Evolutionary conservation across 2,329 filamentous ascomycete genomes (phyloP), one percentile per base, ranked within the genome.

Genomic region (Colletotrichum somersetense): DNA sequence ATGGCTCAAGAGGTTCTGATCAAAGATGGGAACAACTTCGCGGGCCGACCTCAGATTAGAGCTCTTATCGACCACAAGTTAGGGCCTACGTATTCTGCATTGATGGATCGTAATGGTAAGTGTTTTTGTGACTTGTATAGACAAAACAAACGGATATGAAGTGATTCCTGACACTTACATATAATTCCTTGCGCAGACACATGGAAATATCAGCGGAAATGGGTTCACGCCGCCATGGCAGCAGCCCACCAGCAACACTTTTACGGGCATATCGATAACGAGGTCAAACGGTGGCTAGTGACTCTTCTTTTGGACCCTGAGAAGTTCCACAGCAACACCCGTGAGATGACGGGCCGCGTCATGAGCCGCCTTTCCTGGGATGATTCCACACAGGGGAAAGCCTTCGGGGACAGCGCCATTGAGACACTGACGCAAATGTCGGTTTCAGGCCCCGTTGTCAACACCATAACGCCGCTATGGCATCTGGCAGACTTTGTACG

Each of bases 361-460:
- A 87, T 87, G 84, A 84, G 83, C 74, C 80, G 83, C 23, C 79
- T 87, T 5, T 83, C 85, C 3, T 87, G 85, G 85, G 85, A 86
- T 72, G 85, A 87, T 73, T 84, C 85, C 5, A 79, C 83, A 0
- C 83, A 84, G 71, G 85, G 85, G 26, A 80, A 80, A 65, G 76
- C 78, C 46, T 86, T 85, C 74, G 85, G 84, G 53, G 81, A 85
- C 56, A 83, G 81, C 71, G 85, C 85, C 65, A 83, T 85, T 78
- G 76, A 76, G 66, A 87, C 85, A 2, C 79, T 87, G 58, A 84
- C 84, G 63, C 85, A 82, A 74, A 87, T 87, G 85, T 86, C 84
- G 23, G 83, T 87, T n/a, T 86, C 84, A 5, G 85, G 85, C 1
- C 85, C 85, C 18, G 79, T 87, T 65, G 83, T 86, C 75, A 87